Base-by-base conservation (phyloP, 1,284 basidiomycete genomes). In the Malassezia caprae region DNA sequence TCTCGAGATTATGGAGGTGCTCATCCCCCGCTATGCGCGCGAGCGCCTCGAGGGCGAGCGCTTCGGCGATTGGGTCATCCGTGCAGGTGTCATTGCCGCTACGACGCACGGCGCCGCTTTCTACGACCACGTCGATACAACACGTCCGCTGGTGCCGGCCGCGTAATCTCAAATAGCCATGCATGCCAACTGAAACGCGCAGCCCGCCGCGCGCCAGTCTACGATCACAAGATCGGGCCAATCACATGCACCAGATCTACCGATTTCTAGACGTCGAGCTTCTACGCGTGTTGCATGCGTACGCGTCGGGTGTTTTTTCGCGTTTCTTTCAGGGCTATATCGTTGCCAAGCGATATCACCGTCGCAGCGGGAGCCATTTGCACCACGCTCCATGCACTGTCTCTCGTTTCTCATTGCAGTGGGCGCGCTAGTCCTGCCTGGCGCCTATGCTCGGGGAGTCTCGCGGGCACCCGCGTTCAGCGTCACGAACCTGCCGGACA, bases 1-100 rank as follows among this genome's bases (percentile, higher is more conserved):
- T 63, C 78, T 98, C 47, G 84, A 84, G 6, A 91, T 93, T 66
- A 81, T 98, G 41, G 75, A 77, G 60, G 88, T 89, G 1, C 89
- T 98, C 85, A 91, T 98, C 79, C 89, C 88, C 76, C 82, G 82
- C 59, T 98, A 90, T 75, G 90, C 93, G 2, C 78, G 86, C 30
- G 90, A 96, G 76, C 81, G 91, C 51, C 78, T 81, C 24, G 84
- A 88, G n/a, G 90, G 88, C 48, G 93, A 98, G 77, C 83, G 79
- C 58, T 98, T 98, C 68, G 94, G 93, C 42, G 94, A 98, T 77
- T 98, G 86, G 76, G 89, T 90, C 40, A 87, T 98, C 62, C 58
- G 72, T 12, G 65, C 64, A 0, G 72, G 70, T 23, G 53, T 73
- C 58, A 72, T 73, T 58, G 65, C 63, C 35, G 60, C 67, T 8